Evolutionary conservation across 164 flowering plant genomes (phyloP), one percentile per base, ranked within the genome.

Genomic region (Nymphaea colorata): DNA sequence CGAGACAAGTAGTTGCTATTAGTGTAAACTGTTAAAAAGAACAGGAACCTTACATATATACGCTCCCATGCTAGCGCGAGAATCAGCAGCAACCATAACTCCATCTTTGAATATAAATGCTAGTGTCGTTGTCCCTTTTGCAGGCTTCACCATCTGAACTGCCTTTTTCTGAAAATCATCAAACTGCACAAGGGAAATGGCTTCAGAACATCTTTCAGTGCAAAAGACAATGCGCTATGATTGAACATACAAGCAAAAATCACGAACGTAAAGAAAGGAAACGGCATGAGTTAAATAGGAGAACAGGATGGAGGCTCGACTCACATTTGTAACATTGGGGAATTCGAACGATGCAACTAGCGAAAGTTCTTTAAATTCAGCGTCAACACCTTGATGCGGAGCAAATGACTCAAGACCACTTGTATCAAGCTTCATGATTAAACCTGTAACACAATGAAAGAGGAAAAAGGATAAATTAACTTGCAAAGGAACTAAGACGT

Each of bases 61-160:
- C 71, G 96, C 98, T 75, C 99, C 99, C 99, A 95, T 95, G 94
- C 99, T 95, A 71, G 99, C 98, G 62, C 99, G 82, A 66, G 99
- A 95, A 85, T 95, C 98, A 60, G 99, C 99, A 64, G 98, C 99
- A 44, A 95, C 98, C 84, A 92, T 95, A 42, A 95, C 98, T 64
- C 99, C 99, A 18, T 87, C 96, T 76, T 92, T 87, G 66, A 95
- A 95, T n/a, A 92, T 92, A 65, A 95, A 95, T 63, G 99, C 98
- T 62, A 95, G 90, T 0, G 99, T 95, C 5, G 99, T 95, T 15
- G 99, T 95, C 7, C 99, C 99, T 78, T 85, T 95, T 0, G 98
- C 97, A 4, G 92, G 99, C 77, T 92, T 92, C 78, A 95, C 91
- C 96, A 90, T 95, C 63, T 90, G 93, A 2, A 47, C 69, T 2